phyloP scores from a whole-genome alignment of 805 yeast genomes.

The Candida orba region DNA sequence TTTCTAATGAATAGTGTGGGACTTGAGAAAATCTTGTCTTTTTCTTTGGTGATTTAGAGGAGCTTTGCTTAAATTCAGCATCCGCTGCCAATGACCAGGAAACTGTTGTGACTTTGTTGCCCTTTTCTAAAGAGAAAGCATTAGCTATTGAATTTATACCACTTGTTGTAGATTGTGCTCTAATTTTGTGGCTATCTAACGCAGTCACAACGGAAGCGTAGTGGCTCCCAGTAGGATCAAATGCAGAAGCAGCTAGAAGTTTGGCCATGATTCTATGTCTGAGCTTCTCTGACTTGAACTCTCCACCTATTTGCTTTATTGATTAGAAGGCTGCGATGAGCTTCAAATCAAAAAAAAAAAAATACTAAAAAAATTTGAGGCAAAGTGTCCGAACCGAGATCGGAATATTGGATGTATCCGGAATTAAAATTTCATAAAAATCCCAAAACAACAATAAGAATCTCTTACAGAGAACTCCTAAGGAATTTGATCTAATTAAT shows the following conservation, averaged over 20 bases:
- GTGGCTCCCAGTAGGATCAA: slow-evolving; percentile 56
- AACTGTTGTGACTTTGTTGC: slow-evolving; percentile 40
- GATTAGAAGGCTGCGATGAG: slow-evolving; percentile 1
- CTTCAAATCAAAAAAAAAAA: background rate
- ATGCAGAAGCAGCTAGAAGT: slow-evolving; percentile 24
- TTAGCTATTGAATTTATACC: slow-evolving; percentile 32
- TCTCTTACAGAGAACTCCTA: no score
- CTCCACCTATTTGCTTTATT: no score
- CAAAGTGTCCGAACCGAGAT: background rate
- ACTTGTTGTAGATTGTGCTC: slow-evolving; percentile 52
- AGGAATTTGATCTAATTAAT: no score
- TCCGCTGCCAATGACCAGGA: slow-evolving; percentile 40
- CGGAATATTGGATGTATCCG: background rate
- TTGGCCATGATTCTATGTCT: slow-evolving; percentile 2
- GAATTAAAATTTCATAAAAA: background rate
- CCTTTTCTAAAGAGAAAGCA: slow-evolving; percentile 47
- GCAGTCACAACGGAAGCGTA: slow-evolving; percentile 62
- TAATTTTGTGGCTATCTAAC: slow-evolving; percentile 62
- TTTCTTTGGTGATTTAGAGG: background rate
- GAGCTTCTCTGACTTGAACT: no score
- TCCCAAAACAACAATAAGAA: no score
- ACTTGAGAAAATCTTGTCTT: slow-evolving; percentile 21
- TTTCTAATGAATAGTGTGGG: slow-evolving; percentile 26
- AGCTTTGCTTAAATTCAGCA: background rate
- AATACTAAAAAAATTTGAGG: background rate